Conservation (phyloP, 352 stramenopile species). For the Pythium inflatum region DNA sequence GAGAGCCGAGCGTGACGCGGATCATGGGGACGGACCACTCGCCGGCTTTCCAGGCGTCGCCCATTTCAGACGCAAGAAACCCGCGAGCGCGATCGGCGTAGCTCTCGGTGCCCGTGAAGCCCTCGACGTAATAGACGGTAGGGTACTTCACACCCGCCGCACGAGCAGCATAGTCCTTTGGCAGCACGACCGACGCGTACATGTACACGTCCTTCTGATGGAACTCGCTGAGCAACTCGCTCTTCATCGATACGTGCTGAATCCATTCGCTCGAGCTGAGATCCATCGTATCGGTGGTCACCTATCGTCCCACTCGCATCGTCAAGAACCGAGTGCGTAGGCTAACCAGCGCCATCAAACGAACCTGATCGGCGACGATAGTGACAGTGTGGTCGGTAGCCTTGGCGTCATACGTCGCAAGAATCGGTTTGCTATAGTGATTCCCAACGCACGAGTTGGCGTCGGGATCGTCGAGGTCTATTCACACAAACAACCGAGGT, state of each 20-base stretch:
- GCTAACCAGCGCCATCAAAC: no score
- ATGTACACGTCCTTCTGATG: conserved; percentile 72
- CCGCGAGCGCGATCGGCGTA: conserved; percentile 63
- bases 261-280: conserved; percentile 58
- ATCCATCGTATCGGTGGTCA: conserved; percentile 48
- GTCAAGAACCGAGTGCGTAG: no score
- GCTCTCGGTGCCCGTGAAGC: conserved; percentile 68
- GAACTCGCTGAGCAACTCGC: conserved; percentile 66
- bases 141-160: conserved; percentile 39
- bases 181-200: conserved; percentile 65
- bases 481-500: background rate
- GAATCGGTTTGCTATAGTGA: conserved; percentile 58
- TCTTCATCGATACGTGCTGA: conserved; percentile 72
- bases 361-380: conserved; percentile 60
- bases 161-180: conserved; percentile 51
- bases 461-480: conserved; percentile 71
- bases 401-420: conserved; percentile 39
- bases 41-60: conserved; percentile 56
- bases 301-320: no score
- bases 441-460: conserved; percentile 66
- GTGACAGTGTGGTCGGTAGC: conserved; percentile 43
- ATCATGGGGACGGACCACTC: conserved; percentile 66
- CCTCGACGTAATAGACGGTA: conserved; percentile 81
- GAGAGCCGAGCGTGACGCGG: conserved; percentile 71
- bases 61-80: conserved; percentile 72